phyloP scores from a whole-genome alignment of 2,329 filamentous ascomycete genomes.

The Epichloe gansuensis region DNA sequence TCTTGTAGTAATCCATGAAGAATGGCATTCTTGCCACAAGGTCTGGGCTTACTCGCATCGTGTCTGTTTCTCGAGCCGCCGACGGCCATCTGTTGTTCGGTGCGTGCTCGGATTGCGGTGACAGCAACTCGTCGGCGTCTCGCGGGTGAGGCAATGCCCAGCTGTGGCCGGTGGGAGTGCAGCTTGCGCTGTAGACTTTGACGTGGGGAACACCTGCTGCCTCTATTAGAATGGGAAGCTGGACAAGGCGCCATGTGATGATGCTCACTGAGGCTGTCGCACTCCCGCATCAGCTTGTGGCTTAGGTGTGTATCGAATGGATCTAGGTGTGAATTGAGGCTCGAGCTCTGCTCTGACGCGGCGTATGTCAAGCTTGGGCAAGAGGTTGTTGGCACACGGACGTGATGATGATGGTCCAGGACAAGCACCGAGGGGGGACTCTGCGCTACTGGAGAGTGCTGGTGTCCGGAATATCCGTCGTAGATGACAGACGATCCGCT shows the following conservation, averaged over 20 bases:
- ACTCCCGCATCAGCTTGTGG: constrained; percentile 40
- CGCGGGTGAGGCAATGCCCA: constrained; percentile 30
- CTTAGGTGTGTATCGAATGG: constrained; percentile 42
- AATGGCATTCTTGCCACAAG: constrained; percentile 70
- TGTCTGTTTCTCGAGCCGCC: constrained; percentile 29
- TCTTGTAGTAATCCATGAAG: constrained; percentile 87
- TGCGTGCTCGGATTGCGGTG: constrained; percentile 30
- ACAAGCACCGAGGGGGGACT: constrained; percentile 43
- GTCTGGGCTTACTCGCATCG: constrained; percentile 43
- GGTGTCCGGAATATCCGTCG: constrained; percentile 37
- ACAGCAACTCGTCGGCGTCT: constrained; percentile 30
- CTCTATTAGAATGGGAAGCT: constrained; percentile 24
- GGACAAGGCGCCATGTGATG: constrained; percentile 21
- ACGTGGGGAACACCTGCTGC: constrained; percentile 37
- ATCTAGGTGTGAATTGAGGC: constrained; percentile 46
- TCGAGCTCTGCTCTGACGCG: constrained; percentile 47
- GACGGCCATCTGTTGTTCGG: constrained; percentile 35
- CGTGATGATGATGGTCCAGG: constrained; percentile 31
- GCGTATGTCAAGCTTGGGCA: constrained; percentile 49
- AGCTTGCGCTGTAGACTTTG: constrained; percentile 38
- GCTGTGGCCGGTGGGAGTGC: constrained; percentile 32
- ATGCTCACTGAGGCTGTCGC: constrained; percentile 41
- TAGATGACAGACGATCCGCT: constrained; percentile 45
- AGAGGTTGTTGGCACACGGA: constrained; percentile 42
- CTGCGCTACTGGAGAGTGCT: constrained; percentile 40